Evolutionary conservation across 306 rosid species (phyloP), one percentile per base, ranked within the genome.

Genomic region (Argentina anserina): DNA sequence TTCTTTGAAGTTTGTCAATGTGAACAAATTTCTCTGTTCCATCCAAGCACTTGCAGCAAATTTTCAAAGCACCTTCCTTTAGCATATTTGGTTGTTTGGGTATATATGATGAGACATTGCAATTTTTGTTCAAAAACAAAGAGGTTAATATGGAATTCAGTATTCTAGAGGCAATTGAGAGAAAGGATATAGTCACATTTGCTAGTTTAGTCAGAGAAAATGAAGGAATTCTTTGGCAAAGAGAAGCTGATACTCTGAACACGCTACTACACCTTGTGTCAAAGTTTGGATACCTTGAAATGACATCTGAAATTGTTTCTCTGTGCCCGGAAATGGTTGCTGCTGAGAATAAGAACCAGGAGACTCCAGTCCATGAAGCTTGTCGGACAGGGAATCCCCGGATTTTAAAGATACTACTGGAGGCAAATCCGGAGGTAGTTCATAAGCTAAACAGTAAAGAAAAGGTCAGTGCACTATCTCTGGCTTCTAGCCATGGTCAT

Each of bases 241-340:
- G 68, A 75, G 89, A 88, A 23, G 86, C 66, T 0, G 82, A 73
- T 21, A 69, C 85, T 36, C 59, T 31, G 33, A 86, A 83, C 77
- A 84, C 90, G 7, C 78, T 67, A 10, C 67, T 91, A 53, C 97
- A 91, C 87, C 69, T 89, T 23, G 90, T 89, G 60, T 87, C 89
- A 1, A 86, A 78, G 79, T 78, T 79, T 36, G 92, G 86, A 49
- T 53, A 80, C 79, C 25, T 36, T 64, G 85, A 84, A 23, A 78
- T 84, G 75, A 89, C 52, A 21, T 65, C 81, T 34, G 79, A 83
- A 41, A 86, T 89, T 23, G 49, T 89, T 28, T 79, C 71, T 25
- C 17, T 79, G 64, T 66, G 85, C 21, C 91, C 96, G 10, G 85
- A 81, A 23, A 74, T 91, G 93, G 90, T 84, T 76, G 73, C 80